Evolutionary conservation across 1,284 basidiomycete species (phyloP).

Genomic region (Cutaneotrichosporon sp.): DNA sequence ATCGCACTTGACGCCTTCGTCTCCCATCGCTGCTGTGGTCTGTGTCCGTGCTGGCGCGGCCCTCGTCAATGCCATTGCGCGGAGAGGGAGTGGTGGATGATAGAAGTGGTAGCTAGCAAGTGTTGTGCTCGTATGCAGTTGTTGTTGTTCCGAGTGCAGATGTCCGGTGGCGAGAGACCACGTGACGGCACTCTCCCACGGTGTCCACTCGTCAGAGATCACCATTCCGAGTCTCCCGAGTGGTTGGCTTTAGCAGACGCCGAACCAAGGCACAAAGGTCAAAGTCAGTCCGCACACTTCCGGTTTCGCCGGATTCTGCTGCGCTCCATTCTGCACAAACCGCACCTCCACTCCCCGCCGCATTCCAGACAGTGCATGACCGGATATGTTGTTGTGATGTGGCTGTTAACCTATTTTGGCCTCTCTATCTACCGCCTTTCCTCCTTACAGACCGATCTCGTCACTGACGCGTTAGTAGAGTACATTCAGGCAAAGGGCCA

Average conservation of each 20-base stretch:
- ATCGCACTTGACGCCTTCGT: constrained; percentile 5
- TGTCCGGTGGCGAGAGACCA: not conserved
- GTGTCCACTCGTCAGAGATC: not conserved
- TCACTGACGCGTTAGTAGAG: constrained; percentile 50
- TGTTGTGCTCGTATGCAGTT: no score
- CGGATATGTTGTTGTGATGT: constrained; percentile 12
- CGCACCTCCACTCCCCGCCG: not conserved
- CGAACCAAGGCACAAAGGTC: no score
- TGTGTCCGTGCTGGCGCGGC: constrained; percentile 1
- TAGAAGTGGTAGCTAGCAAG: no score
- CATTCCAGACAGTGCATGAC: constrained; percentile 17
- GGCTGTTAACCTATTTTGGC: constrained; percentile 22
- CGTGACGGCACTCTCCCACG: not conserved
- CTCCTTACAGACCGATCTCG: constrained; percentile 68
- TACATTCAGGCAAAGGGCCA: not conserved
- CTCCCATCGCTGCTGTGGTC: no score
- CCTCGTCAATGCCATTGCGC: constrained; percentile 1
- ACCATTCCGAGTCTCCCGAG: no score
- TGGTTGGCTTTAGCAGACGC: not conserved
- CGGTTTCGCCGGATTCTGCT: not conserved
- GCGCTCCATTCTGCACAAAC: not conserved
- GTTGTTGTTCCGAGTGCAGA: no score
- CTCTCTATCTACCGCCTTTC: constrained; percentile 22
- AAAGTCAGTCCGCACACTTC: not conserved
- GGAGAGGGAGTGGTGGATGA: no score